Conservation (phyloP, 2,329 filamentous ascomycete species). For the Eurotiales sp. region DNA sequence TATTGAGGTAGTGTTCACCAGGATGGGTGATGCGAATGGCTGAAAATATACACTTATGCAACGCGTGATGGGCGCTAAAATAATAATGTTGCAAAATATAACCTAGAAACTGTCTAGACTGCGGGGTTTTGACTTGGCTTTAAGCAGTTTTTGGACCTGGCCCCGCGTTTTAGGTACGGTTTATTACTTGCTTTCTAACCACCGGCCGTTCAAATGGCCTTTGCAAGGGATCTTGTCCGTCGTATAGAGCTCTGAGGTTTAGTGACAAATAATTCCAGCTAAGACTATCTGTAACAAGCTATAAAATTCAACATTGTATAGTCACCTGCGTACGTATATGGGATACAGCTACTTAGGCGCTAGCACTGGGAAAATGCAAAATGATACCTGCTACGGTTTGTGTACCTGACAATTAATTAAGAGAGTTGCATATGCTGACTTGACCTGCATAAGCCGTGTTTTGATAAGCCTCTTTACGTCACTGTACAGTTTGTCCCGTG, state of each 20-base stretch:
- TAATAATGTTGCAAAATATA: not conserved
- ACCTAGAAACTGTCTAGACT: not conserved
- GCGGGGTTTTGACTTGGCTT: not conserved
- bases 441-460: not conserved
- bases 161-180: not conserved
- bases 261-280: too few species aligned
- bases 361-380: too few species aligned
- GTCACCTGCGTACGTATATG: too few species aligned
- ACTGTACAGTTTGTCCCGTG: not conserved
- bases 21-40: not conserved
- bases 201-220: too few species aligned
- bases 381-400: not conserved
- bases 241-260: too few species aligned
- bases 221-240: too few species aligned
- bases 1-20: not conserved
- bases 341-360: too few species aligned
- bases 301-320: too few species aligned
- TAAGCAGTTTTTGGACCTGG: not conserved
- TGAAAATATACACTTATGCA: not conserved
- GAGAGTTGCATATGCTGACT: not conserved
- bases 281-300: too few species aligned
- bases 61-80: not conserved
- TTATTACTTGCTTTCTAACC: not conserved
- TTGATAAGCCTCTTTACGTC: not conserved
- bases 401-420: not conserved